Percentiles rank a stretch among this genome's conserved stretches.
These are phyloP conservation scores for Sclerotiophoma versabilis DNA, from an alignment of 2,329 filamentous ascomycete genomes.

Conservation along the genomic window DNA sequence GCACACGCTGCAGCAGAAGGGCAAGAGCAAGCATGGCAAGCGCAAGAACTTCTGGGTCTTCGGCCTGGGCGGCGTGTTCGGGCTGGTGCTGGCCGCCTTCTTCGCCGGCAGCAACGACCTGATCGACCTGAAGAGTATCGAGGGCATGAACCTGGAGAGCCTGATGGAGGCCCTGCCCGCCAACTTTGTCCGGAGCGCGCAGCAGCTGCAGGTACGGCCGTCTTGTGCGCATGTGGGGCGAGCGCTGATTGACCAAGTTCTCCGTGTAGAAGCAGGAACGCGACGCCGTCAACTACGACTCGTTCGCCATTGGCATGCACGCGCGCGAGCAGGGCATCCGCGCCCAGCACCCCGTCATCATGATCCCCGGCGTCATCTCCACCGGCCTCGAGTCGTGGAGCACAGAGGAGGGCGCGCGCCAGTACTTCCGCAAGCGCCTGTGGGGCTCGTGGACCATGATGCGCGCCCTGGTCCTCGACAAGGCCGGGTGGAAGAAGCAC, in stretches of 20 bases:
- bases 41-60: constrained; percentile 84
- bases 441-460: constrained; percentile 99
- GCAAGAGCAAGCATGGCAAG: constrained; percentile 60
- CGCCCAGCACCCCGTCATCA: constrained; percentile 88
- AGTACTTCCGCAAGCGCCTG: constrained; percentile 91
- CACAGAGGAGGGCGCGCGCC: constrained; percentile 80
- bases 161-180: constrained; percentile 88
- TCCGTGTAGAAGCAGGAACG: constrained; percentile 76
- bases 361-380: constrained; percentile 97
- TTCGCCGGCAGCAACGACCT: constrained; percentile 90
- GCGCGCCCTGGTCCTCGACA: constrained; percentile 89
- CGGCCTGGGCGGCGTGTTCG: constrained; percentile 85
- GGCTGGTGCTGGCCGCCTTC: constrained; percentile 85
- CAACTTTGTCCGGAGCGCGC: constrained; percentile 83
- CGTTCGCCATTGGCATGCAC: constrained; percentile 88
- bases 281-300: constrained; percentile 88
- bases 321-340: constrained; percentile 79
- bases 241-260: constrained; percentile 34
- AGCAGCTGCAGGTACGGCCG: constrained; percentile 75
- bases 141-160: constrained; percentile 79
- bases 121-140: constrained; percentile 78
- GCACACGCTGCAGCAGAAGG: constrained; percentile 55
- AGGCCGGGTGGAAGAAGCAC: constrained; percentile 92
- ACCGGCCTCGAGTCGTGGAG: constrained; percentile 98
- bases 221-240: background rate